Percentiles rank a stretch among this genome's conserved stretches.
phyloP scores from a whole-genome alignment of 805 yeast species.

The Zygosaccharomyces bisporus region DNA sequence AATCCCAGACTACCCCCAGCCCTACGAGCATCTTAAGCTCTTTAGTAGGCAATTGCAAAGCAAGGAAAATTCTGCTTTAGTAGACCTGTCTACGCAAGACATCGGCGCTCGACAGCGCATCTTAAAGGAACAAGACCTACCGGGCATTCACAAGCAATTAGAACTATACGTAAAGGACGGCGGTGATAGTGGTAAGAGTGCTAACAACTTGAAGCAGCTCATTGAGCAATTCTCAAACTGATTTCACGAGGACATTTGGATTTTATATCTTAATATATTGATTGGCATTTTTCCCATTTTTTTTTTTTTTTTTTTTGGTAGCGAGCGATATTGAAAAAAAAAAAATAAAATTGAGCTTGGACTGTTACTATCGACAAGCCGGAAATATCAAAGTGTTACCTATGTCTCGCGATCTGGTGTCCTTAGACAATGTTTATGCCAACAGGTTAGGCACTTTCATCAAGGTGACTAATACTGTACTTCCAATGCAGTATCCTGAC shows the following conservation, averaged over 20 bases:
- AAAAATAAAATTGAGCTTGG: too few species aligned
- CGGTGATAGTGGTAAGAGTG: conserved; percentile 61
- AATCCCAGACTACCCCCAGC: conserved; percentile 54
- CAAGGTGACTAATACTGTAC: conserved; percentile 18
- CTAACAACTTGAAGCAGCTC: conserved; percentile 33
- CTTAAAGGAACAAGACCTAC: conserved; percentile 49
- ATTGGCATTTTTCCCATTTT: neutral
- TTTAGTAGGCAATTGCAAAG: conserved; percentile 43
- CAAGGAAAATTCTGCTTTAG: conserved; percentile 21
- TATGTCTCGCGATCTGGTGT: conserved; percentile 25
- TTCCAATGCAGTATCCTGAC: conserved; percentile 24
- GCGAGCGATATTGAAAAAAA: too few species aligned
- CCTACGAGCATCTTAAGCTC: conserved; percentile 60
- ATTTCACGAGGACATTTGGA: neutral
- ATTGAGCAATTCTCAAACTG: conserved; percentile 3
- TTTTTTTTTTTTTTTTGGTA: too few species aligned
- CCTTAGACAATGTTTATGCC: conserved; percentile 26
- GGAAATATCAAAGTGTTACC: neutral
- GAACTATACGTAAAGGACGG: conserved; percentile 58
- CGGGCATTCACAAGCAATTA: conserved; percentile 49
- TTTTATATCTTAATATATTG: neutral
- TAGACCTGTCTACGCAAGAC: conserved; percentile 24
- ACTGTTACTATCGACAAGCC: too few species aligned
- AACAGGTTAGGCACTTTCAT: conserved; percentile 29
- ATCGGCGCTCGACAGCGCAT: conserved; percentile 32